phyloP scores from a whole-genome alignment of 441 rosid genomes.

The Aquilaria agallochum region DNA sequence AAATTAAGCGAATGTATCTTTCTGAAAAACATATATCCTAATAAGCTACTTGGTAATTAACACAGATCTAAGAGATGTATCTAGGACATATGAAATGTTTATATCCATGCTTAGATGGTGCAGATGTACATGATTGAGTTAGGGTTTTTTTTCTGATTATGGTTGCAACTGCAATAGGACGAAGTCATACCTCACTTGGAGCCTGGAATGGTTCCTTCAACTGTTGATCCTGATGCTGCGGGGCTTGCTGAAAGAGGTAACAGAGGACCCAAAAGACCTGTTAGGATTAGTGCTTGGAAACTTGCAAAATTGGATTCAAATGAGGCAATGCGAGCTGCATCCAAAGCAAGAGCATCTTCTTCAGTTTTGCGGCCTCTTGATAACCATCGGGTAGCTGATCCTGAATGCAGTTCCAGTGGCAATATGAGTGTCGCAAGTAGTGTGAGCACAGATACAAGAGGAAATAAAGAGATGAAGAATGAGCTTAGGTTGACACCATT shows the following conservation, averaged over 20 bases:
- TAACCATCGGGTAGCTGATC: constrained; percentile 37
- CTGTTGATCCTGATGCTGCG: constrained; percentile 72
- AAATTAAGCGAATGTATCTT: neutral
- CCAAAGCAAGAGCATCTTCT: constrained; percentile 74
- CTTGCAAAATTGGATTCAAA: constrained; percentile 60
- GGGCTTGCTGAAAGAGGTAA: constrained; percentile 41
- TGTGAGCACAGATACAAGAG: constrained; percentile 49
- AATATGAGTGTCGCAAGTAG: constrained; percentile 57
- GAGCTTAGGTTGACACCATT: constrained; percentile 43
- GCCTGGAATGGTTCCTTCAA: constrained; percentile 71
- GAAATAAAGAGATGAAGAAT: constrained; percentile 53
- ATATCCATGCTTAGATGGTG: no score
- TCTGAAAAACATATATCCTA: no score
- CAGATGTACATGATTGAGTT: neutral
- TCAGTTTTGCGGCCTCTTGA: constrained; percentile 57
- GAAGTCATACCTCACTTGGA: constrained; percentile 75
- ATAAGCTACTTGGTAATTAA: no score
- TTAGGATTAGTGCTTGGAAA: constrained; percentile 63
- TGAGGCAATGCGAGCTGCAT: constrained; percentile 63
- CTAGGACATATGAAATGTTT: no score
- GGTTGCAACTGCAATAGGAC: constrained; percentile 34
- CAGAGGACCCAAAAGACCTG: constrained; percentile 42
- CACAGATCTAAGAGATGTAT: no score
- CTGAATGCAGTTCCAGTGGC: constrained; percentile 52
- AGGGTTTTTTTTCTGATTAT: constrained; percentile 6